Evolutionary conservation across 2,329 filamentous ascomycete genomes (phyloP), one percentile per base, ranked within the genome.

Genomic region (Hyphodiscus sp.): DNA sequence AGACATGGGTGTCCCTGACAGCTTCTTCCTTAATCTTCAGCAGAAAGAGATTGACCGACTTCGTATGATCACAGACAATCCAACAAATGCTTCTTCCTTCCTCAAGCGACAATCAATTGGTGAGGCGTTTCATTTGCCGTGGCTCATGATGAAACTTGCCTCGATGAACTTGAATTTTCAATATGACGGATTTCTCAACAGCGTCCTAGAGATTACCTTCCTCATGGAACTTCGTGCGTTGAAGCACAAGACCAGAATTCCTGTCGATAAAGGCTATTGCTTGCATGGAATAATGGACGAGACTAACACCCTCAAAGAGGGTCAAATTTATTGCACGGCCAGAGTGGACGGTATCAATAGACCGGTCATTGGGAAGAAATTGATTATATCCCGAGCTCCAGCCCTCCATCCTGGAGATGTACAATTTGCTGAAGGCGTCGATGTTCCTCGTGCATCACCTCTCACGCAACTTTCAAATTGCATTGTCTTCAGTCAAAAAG

Each of bases 241-340:
- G 41, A 95, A 95, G 66, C 83, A 94, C 69, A 86, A 85, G 51
- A 82, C 87, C 0, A 81, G 88, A 1, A 94, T 95, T 33, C 84
- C 81, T 0, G 79, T 95, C 0, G 69, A 78, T 0, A 68, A 84
- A 16, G 90, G 87, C 0, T 78, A 85, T n/a, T 91, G 88, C 0
- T 74, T 95, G 0, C 91, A 90, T 61, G 90, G 90, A 0, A 76
- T 95, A 49, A 87, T 94, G 81, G 90, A 95, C 57, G 89, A 95
- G 68, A 90, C 87, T 0, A 81, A 80, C 0, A 79, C 77, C 38
- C 73, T 95, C 0, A 59, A 77, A 10, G 83, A 89, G 63, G 79
- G 79, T 1, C 74, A 95, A 58, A 78, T 92, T 0, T 91, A 83
- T 61, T 78, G 87, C 50, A 78, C 80, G 0, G 81, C 78, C 41